Percentiles rank a stretch among this genome's conserved stretches.
Evolutionary conservation across 2,329 filamentous ascomycete species (phyloP).

Genomic region (Penicillium psychrosexuale): DNA sequence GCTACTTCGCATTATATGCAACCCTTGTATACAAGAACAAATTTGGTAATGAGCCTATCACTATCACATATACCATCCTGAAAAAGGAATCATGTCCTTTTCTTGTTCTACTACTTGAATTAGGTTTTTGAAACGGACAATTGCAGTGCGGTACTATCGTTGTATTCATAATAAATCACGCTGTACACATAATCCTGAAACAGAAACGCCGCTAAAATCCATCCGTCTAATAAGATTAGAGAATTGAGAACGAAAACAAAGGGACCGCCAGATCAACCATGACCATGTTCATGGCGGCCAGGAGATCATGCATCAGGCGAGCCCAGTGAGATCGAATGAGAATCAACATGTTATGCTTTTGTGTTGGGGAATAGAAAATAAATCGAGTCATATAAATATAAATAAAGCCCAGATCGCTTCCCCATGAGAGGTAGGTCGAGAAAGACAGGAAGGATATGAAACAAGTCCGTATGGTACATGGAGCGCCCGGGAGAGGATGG

Average conservation of each 20-base stretch:
- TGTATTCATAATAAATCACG: slow-evolving; percentile 19
- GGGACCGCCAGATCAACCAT: slow-evolving; percentile 7
- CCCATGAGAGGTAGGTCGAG: neutral
- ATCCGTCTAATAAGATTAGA: slow-evolving; percentile 11
- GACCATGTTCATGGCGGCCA: slow-evolving; percentile 27
- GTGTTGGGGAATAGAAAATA: neutral
- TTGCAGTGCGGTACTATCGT: slow-evolving; percentile 14
- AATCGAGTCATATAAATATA: neutral
- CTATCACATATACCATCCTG: slow-evolving; percentile 9
- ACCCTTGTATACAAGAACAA: slow-evolving; percentile 11
- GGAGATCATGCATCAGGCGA: neutral
- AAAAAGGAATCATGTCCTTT: neutral
- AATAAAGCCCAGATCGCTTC: neutral
- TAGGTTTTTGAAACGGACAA: neutral
- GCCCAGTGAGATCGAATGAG: neutral
- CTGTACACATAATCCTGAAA: slow-evolving; percentile 17
- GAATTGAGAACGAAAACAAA: neutral
- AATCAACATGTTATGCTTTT: slow-evolving; percentile 9
- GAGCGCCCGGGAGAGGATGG: slow-evolving; percentile 11
- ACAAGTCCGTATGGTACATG: slow-evolving; percentile 21
- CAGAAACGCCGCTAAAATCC: slow-evolving; percentile 13
- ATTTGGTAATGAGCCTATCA: slow-evolving; percentile 9
- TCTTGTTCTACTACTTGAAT: neutral
- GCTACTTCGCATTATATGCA: slow-evolving; percentile 5
- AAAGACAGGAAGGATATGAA: slow-evolving; percentile 2